A percentile compares a stretch with the other conserved stretches of the same genome.
phyloP scores from a whole-genome alignment of 768 basidiomycete species.

The Tephrocybe sp. region DNA sequence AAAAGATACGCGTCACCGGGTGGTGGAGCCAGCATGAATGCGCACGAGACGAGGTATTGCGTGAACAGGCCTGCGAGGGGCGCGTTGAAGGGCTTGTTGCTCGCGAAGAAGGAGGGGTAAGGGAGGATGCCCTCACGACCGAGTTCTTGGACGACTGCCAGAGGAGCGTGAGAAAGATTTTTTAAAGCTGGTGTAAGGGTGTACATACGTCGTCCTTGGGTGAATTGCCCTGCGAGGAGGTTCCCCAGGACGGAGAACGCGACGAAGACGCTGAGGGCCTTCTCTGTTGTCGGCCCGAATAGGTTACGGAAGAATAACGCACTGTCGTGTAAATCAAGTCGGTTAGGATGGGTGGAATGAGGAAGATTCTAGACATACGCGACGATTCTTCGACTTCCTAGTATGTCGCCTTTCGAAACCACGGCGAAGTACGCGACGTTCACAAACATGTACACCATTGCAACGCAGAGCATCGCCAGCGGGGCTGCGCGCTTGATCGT shows the following conservation, averaged over 20 bases:
- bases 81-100: conserved; percentile 68
- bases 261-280: conserved; percentile 57
- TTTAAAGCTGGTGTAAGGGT: no score
- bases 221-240: conserved; percentile 60
- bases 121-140: conserved; percentile 73
- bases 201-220: conserved; percentile 59
- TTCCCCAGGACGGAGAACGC: conserved; percentile 68
- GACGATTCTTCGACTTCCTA: conserved; percentile 63
- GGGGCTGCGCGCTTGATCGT: conserved; percentile 75
- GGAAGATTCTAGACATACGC: conserved; percentile 44
- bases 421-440: conserved; percentile 77
- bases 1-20: conserved; percentile 78
- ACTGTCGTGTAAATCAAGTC: conserved; percentile 29
- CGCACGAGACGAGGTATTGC: conserved; percentile 60
- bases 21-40: conserved; percentile 56
- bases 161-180: no score
- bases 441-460: conserved; percentile 59
- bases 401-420: conserved; percentile 68
- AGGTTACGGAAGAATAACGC: conserved; percentile 76
- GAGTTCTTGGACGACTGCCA: conserved; percentile 75
- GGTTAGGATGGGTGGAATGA: neutral
- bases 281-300: conserved; percentile 61
- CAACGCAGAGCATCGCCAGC: conserved; percentile 59
- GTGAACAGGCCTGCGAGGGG: conserved; percentile 63
- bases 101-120: conserved; percentile 64